A percentile compares a stretch with the other conserved stretches of the same genome.
phyloP scores from a whole-genome alignment of 805 yeast species.

The Nakazawaea wyomingensis region DNA sequence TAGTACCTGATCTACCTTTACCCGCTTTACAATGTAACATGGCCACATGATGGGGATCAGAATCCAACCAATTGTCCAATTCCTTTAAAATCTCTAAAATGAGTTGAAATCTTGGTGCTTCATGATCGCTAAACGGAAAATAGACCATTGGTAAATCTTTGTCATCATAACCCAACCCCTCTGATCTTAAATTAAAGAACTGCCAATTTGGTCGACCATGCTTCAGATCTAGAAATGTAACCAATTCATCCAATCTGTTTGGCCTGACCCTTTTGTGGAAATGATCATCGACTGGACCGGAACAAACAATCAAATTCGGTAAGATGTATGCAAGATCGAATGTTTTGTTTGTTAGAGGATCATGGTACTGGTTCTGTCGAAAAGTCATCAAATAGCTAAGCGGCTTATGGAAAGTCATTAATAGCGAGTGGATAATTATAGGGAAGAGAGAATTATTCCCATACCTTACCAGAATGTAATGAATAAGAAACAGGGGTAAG shows the following conservation, averaged over 20 bases:
- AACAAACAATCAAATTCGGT: constrained; percentile 60
- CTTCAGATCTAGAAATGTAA: constrained; percentile 36
- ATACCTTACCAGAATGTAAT: too few species aligned
- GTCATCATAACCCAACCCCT: constrained; percentile 37
- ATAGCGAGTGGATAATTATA: background rate
- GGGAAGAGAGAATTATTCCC: too few species aligned
- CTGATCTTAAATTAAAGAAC: constrained; percentile 68
- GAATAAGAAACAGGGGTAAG: too few species aligned
- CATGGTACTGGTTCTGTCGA: constrained; percentile 5
- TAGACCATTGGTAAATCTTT: constrained; percentile 31
- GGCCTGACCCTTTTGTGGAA: constrained; percentile 46
- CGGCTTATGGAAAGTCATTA: background rate
- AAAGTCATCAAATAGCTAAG: background rate
- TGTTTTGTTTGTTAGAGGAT: constrained; percentile 13
- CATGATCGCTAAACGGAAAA: constrained; percentile 72
- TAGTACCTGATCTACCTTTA: constrained; percentile 84
- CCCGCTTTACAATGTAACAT: constrained; percentile 89
- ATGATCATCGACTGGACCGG: constrained; percentile 58
- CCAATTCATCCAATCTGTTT: constrained; percentile 40
- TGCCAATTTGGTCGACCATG: constrained; percentile 58
- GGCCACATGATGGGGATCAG: constrained; percentile 32
- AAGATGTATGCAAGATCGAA: constrained; percentile 68
- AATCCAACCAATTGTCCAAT: constrained; percentile 38
- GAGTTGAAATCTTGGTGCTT: constrained; percentile 60
- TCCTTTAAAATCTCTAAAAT: constrained; percentile 39